Conservation (phyloP, 495 filamentous ascomycete species). For the Articulospora tetracladia region DNA sequence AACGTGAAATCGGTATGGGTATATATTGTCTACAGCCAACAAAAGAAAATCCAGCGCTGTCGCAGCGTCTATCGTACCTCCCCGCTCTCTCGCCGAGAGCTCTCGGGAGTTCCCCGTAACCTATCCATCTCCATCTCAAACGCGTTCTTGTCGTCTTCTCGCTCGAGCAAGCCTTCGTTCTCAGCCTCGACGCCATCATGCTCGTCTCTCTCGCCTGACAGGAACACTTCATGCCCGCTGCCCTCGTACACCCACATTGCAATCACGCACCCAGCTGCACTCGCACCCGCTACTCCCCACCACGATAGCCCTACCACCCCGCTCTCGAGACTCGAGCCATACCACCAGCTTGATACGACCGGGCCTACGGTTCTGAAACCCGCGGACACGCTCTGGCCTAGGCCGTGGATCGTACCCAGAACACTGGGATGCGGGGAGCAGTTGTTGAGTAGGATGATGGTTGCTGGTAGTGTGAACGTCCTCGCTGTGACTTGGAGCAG, state of each 20-base stretch:
- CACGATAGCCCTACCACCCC: conserved; percentile 71
- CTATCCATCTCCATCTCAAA: not conserved
- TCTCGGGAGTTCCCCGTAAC: not conserved
- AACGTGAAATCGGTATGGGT: not conserved
- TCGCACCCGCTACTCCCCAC: conserved; percentile 62
- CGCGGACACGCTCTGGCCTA: conserved; percentile 68
- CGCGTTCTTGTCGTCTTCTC: not conserved
- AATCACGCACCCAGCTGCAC: conserved; percentile 53
- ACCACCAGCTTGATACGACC: conserved; percentile 62
- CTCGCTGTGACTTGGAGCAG: conserved; percentile 69
- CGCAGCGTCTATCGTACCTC: not conserved
- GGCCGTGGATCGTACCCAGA: conserved; percentile 74
- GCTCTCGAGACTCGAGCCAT: conserved; percentile 60
- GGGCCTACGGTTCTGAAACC: conserved; percentile 71
- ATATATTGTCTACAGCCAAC: not conserved
- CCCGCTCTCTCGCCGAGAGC: not conserved
- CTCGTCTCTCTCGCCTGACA: not conserved
- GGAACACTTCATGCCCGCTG: conserved; percentile 34
- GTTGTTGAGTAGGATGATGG: conserved; percentile 77
- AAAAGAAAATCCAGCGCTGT: not conserved
- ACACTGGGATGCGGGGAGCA: conserved; percentile 75
- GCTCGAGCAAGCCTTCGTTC: not conserved
- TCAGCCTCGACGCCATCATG: not conserved
- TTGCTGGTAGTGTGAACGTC: conserved; percentile 75
- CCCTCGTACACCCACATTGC: conserved; percentile 67